Percentiles rank a stretch among this genome's conserved stretches.
phyloP scores from a whole-genome alignment of 2,329 filamentous ascomycete species.

The Tolypocladium album region DNA sequence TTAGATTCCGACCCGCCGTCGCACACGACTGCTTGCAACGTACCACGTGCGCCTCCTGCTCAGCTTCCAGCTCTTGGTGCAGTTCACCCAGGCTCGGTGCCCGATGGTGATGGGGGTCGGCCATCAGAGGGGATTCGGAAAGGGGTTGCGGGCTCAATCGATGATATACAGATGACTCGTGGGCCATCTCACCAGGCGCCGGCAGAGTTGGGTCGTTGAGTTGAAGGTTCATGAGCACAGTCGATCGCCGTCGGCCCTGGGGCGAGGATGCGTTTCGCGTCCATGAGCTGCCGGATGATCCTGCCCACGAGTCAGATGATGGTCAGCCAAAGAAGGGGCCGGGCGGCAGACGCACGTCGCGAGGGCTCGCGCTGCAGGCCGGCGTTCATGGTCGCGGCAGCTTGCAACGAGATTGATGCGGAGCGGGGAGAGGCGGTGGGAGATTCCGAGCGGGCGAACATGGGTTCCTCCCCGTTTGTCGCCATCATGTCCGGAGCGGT shows the following conservation, averaged over 20 bases:
- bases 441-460: slow-evolving; percentile 28
- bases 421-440: slow-evolving; percentile 53
- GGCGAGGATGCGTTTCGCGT: slow-evolving; percentile 31
- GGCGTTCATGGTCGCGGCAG: slow-evolving; percentile 68
- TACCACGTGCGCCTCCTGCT: slow-evolving; percentile 70
- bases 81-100: slow-evolving; percentile 65
- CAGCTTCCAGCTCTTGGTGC: slow-evolving; percentile 68
- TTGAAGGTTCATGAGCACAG: slow-evolving; percentile 62
- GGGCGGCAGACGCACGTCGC: slow-evolving; percentile 32
- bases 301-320: slow-evolving; percentile 17
- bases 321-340: slow-evolving; percentile 1
- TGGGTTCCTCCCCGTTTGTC: slow-evolving; percentile 14
- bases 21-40: slow-evolving; percentile 11
- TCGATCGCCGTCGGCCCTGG: slow-evolving; percentile 52
- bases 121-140: slow-evolving; percentile 34
- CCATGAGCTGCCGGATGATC: slow-evolving; percentile 42
- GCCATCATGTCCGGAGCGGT: slow-evolving; percentile 13
- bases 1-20: slow-evolving; percentile 4
- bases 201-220: slow-evolving; percentile 61
- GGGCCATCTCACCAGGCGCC: slow-evolving; percentile 57
- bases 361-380: slow-evolving; percentile 58
- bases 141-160: slow-evolving; percentile 33
- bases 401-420: slow-evolving; percentile 61
- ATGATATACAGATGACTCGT: slow-evolving; percentile 23
- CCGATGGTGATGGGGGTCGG: slow-evolving; percentile 52